These are phyloP conservation scores for Nicotiana tabacum DNA, from an alignment of 257 asterid genomes.

Conservation along the genomic window DNA sequence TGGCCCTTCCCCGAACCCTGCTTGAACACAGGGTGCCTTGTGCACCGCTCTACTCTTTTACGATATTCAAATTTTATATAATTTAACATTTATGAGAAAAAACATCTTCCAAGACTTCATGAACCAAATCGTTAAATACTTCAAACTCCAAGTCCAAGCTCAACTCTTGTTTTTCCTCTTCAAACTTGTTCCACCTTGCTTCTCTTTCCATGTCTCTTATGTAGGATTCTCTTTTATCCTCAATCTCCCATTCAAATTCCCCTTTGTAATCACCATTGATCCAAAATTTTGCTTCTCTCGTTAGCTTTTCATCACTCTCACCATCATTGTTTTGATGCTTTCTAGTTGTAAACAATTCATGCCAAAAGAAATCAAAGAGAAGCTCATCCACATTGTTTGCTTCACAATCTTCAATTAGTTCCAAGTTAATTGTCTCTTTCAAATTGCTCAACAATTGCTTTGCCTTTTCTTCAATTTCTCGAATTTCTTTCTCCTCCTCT, in stretches of 20 bases:
- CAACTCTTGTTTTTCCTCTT: conserved; percentile 45
- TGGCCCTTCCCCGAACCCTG: too few species aligned
- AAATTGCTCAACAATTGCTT: conserved; percentile 23
- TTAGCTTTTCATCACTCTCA: conserved; percentile 17
- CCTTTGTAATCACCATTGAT: conserved; percentile 33
- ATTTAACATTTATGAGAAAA: background rate
- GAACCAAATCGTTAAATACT: conserved; percentile 37
- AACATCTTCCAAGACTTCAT: conserved; percentile 40
- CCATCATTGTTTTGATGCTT: conserved; percentile 10
- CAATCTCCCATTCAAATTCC: conserved; percentile 44
- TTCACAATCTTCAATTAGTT: background rate
- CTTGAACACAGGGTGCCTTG: too few species aligned
- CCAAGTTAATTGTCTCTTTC: background rate
- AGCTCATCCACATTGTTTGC: conserved; percentile 1
- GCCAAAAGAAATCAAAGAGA: conserved; percentile 47
- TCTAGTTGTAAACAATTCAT: conserved; percentile 26
- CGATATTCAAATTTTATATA: too few species aligned
- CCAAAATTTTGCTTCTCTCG: conserved; percentile 40
- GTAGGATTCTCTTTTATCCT: conserved; percentile 35
- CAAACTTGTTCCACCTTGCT: conserved; percentile 41
- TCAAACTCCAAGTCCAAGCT: conserved; percentile 33
- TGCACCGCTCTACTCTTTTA: too few species aligned
- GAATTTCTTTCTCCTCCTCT: background rate
- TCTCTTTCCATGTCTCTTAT: conserved; percentile 54
- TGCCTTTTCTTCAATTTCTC: conserved; percentile 33